Evolutionary conservation across 345 rosid species (phyloP).

Genomic region (Brassica juncea): DNA sequence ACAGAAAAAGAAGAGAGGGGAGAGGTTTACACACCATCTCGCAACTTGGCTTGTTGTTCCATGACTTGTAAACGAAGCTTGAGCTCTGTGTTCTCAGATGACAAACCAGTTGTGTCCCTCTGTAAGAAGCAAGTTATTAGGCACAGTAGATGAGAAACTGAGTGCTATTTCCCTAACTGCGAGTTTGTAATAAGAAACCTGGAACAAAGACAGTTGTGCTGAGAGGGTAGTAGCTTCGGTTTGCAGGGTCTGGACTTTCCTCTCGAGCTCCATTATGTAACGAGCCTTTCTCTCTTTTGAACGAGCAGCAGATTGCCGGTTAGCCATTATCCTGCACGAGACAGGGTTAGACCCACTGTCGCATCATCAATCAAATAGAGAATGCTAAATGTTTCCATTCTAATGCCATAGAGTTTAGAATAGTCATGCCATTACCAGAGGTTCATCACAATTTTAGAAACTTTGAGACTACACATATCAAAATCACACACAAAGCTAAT

Average conservation of each 20-base stretch:
- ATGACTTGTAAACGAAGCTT: slow-evolving; percentile 87
- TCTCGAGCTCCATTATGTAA: slow-evolving; percentile 76
- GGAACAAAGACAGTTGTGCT: slow-evolving; percentile 80
- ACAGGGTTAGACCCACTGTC: background rate
- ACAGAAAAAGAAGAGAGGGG: background rate
- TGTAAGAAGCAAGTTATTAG: slow-evolving; percentile 35
- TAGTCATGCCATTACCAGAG: background rate
- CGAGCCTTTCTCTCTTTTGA: slow-evolving; percentile 89
- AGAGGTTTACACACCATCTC: slow-evolving; percentile 57
- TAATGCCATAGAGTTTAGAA: background rate
- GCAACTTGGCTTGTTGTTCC: slow-evolving; percentile 88
- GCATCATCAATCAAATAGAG: background rate
- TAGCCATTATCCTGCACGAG: slow-evolving; percentile 70
- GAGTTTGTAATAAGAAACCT: slow-evolving; percentile 48
- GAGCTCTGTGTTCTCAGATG: slow-evolving; percentile 85
- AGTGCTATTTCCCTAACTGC: background rate
- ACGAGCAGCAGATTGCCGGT: slow-evolving; percentile 91
- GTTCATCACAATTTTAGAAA: background rate
- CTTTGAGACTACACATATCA: background rate
- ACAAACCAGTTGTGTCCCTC: slow-evolving; percentile 86
- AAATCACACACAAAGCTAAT: background rate
- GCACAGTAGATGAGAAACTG: slow-evolving; percentile 24
- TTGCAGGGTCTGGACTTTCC: slow-evolving; percentile 84
- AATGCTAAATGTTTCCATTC: background rate
- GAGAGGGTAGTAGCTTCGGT: slow-evolving; percentile 92